These are phyloP conservation scores for Penicillium roqueforti DNA, from an alignment of 495 filamentous ascomycete genomes.

Conservation along the genomic window DNA sequence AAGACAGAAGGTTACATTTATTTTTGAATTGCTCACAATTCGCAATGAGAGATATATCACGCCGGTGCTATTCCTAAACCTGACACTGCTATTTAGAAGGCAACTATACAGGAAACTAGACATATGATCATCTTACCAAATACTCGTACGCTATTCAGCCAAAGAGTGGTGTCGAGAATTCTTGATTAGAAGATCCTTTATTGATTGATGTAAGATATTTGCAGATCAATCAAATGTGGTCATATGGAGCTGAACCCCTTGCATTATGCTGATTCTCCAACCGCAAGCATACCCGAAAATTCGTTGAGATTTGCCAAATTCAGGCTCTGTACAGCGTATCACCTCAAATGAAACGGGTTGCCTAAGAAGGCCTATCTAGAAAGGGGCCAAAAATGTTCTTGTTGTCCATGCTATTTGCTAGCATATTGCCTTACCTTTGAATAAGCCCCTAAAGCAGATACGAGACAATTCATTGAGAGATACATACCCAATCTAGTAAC, in stretches of 20 bases:
- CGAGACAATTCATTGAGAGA: background rate
- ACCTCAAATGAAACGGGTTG: background rate
- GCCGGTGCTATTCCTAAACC: background rate
- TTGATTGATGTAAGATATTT: background rate
- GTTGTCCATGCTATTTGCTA: background rate
- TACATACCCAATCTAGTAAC: background rate
- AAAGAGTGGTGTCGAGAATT: background rate
- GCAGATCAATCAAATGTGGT: background rate
- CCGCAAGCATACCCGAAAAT: background rate
- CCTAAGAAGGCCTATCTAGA: background rate
- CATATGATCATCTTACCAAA: background rate
- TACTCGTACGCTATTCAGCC: background rate
- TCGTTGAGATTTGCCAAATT: background rate
- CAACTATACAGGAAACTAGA: background rate
- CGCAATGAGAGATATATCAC: background rate
- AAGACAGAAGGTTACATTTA: background rate
- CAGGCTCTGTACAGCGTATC: background rate
- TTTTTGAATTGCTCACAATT: background rate
- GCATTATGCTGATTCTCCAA: background rate
- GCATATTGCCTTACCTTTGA: background rate
- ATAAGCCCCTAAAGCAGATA: no score
- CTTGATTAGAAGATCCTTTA: no score
- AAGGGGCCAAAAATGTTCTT: background rate
- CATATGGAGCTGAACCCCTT: background rate
- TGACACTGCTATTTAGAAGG: background rate